Evolutionary conservation across 192 early-diverging fungal genomes (phyloP).

Genomic region (Coemansia sp.): DNA sequence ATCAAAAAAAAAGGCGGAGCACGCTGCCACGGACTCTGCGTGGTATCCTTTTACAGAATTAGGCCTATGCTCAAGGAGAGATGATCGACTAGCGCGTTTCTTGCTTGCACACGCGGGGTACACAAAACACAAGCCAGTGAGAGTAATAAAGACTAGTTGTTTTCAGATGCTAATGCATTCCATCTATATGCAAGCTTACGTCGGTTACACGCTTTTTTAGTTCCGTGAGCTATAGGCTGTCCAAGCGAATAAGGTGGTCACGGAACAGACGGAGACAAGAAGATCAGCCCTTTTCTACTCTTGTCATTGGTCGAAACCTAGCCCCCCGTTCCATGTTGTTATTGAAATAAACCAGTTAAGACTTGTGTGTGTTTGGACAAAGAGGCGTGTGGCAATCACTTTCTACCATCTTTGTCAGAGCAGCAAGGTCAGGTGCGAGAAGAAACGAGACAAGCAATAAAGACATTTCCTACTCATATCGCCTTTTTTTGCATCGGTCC

Average conservation of each 20-base stretch:
- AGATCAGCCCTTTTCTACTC: background rate
- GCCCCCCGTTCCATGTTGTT: background rate
- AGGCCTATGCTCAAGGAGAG: background rate
- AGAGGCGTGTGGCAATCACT: background rate
- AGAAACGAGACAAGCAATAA: background rate
- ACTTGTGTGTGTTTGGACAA: background rate
- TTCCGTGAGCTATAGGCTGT: background rate
- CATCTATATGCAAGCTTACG: background rate
- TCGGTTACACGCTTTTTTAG: background rate
- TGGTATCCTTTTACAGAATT: background rate
- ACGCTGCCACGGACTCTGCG: background rate
- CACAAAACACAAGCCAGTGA: background rate
- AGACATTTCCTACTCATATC: slow-evolving; percentile 1
- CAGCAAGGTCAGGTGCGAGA: background rate
- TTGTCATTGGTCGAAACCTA: background rate
- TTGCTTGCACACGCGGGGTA: slow-evolving; percentile 3
- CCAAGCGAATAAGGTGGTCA: background rate
- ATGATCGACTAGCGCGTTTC: background rate
- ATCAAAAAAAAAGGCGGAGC: background rate
- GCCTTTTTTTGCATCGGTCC: background rate
- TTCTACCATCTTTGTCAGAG: background rate
- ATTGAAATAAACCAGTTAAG: background rate
- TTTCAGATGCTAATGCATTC: slow-evolving; percentile 10
- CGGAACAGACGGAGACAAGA: background rate
- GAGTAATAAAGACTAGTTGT: background rate